Evolutionary conservation across 2,329 filamentous ascomycete species (phyloP).

Genomic region (Ophiostoma sp.): DNA sequence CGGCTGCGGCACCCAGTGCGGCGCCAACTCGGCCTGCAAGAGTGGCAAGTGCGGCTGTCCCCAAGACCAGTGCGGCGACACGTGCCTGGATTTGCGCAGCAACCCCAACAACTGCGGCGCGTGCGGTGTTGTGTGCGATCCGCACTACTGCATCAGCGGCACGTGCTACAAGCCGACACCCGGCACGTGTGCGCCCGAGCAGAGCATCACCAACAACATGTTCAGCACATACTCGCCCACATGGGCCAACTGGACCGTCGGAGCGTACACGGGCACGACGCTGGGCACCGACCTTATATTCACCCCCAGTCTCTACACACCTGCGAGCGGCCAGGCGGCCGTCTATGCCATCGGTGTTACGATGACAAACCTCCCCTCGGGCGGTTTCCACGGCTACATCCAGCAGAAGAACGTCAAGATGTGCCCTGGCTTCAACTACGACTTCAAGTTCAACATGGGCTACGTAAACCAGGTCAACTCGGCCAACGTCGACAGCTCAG

Average conservation of each 20-base stretch:
- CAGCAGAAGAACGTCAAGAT: constrained; percentile 21
- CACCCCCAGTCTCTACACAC: neutral
- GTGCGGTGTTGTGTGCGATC: constrained; percentile 16
- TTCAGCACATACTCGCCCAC: constrained; percentile 20
- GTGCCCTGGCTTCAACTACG: constrained; percentile 21
- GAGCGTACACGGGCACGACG: constrained; percentile 13
- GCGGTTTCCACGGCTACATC: constrained; percentile 18
- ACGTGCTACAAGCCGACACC: constrained; percentile 16
- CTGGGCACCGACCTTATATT: constrained; percentile 4
- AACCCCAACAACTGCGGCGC: constrained; percentile 19
- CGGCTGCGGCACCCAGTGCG: constrained; percentile 16
- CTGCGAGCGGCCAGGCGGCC: neutral
- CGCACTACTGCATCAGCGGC: constrained; percentile 19
- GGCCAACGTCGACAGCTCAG: constrained; percentile 11
- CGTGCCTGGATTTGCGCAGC: constrained; percentile 18
- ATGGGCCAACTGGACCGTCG: constrained; percentile 20
- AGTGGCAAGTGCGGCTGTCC: constrained; percentile 17
- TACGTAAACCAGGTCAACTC: constrained; percentile 20
- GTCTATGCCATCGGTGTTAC: constrained; percentile 12
- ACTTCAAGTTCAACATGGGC: constrained; percentile 19
- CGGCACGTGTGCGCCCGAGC: constrained; percentile 17
- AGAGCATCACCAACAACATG: constrained; percentile 21
- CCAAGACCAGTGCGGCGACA: constrained; percentile 17
- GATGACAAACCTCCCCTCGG: constrained; percentile 11
- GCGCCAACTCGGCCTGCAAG: constrained; percentile 19